These are phyloP conservation scores for Leccinum pellstonianum DNA, from an alignment of 768 basidiomycete genomes.

Conservation along the genomic window DNA sequence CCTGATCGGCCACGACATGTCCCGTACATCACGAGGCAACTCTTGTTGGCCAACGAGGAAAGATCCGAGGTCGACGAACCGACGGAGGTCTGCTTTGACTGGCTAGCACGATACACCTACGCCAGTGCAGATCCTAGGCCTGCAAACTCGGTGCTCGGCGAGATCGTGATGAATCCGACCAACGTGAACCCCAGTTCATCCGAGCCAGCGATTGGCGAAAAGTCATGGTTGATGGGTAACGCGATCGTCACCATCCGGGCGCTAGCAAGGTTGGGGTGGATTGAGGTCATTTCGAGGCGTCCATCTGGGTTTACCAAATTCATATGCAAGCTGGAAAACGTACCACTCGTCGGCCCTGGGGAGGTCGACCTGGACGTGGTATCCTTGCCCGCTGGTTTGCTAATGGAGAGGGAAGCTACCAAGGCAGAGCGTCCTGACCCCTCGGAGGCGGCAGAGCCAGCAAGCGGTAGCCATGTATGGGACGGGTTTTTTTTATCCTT, in stretches of 20 bases:
- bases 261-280: constrained; percentile 77
- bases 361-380: constrained; percentile 80
- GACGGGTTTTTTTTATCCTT: background rate
- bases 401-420: constrained; percentile 60
- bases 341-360: constrained; percentile 79
- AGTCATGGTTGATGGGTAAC: constrained; percentile 85
- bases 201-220: constrained; percentile 51
- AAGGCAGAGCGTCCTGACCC: constrained; percentile 31
- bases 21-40: constrained; percentile 80
- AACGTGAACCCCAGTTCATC: constrained; percentile 27
- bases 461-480: constrained; percentile 11
- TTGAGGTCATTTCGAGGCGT: constrained; percentile 79
- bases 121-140: constrained; percentile 92
- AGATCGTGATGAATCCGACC: constrained; percentile 69
- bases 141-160: constrained; percentile 71
- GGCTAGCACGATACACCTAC: constrained; percentile 93
- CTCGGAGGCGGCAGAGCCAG: constrained; percentile 12
- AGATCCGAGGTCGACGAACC: constrained; percentile 76
- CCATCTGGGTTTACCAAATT: constrained; percentile 89
- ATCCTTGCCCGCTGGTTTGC: constrained; percentile 67
- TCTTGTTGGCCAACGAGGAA: constrained; percentile 82
- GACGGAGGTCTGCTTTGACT: constrained; percentile 96
- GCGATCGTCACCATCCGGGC: constrained; percentile 81
- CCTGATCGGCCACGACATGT: constrained; percentile 79
- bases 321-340: constrained; percentile 84